Conservation (phyloP, 768 basidiomycete genomes). For the Tulasnella sp. region DNA sequence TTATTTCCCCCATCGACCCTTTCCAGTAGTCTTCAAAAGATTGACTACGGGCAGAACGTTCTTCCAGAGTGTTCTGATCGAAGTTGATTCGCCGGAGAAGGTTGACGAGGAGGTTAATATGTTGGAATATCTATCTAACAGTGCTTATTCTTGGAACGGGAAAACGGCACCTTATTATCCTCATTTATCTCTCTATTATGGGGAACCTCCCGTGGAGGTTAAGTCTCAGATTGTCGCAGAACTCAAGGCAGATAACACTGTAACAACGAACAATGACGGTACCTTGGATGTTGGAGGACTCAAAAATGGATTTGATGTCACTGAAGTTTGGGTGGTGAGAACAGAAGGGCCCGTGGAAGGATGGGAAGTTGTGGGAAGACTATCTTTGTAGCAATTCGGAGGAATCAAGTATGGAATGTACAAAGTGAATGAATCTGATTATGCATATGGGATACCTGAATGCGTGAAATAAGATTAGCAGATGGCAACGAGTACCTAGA, state of each 20-base stretch:
- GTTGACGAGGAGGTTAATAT: background rate
- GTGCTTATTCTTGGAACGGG: background rate
- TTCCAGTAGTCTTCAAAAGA: conserved; percentile 13
- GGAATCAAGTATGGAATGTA: background rate
- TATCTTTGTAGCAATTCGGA: background rate
- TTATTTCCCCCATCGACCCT: conserved; percentile 4
- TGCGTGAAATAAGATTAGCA: background rate
- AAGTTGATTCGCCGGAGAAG: background rate
- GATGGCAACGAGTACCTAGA: background rate
- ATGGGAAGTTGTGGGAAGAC: conserved; percentile 17
- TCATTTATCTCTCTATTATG: conserved; percentile 18
- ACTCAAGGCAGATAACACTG: conserved; percentile 5
- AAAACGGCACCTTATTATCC: conserved; percentile 9
- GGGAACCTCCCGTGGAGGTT: conserved; percentile 13
- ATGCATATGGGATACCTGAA: conserved; percentile 15
- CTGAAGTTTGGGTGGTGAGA: conserved; percentile 16
- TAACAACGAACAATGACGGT: conserved; percentile 2
- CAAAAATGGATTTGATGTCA: conserved; percentile 3
- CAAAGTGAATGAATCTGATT: conserved; percentile 1
- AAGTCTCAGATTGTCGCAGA: conserved; percentile 9
- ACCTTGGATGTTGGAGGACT: conserved; percentile 12
- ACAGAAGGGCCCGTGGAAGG: conserved; percentile 13
- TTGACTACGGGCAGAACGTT: conserved; percentile 12
- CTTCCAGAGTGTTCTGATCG: conserved; percentile 16
- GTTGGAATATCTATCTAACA: conserved; percentile 5